These are phyloP conservation scores for Leucoagaricus sp. DNA, from an alignment of 1,284 basidiomycete species.

Conservation along the genomic window DNA sequence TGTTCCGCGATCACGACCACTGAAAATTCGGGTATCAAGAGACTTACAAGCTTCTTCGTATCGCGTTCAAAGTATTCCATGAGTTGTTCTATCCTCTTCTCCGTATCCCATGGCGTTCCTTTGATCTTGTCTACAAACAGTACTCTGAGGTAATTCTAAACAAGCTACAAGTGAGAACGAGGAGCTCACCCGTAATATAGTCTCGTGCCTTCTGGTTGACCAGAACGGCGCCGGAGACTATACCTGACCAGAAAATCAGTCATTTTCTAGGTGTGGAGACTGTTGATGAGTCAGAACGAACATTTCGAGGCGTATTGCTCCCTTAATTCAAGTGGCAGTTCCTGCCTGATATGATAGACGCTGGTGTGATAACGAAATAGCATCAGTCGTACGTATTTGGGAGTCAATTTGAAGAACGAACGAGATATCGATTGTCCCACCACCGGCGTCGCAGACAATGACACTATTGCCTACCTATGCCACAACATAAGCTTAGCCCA, in stretches of 20 bases:
- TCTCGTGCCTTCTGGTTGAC: not conserved
- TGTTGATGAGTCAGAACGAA: not conserved
- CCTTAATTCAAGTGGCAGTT: conserved; percentile 5
- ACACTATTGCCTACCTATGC: not conserved
- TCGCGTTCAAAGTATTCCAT: conserved; percentile 4
- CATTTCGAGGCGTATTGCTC: conserved; percentile 2
- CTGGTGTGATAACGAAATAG: not conserved
- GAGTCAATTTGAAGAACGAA: not conserved
- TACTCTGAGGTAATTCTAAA: not conserved
- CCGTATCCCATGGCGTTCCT: conserved; percentile 2
- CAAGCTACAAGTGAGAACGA: not conserved
- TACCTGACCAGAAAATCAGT: not conserved
- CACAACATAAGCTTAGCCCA: too few species aligned
- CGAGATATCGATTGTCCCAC: conserved; percentile 10
- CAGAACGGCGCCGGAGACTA: conserved; percentile 6
- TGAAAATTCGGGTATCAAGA: not conserved
- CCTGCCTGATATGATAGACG: not conserved
- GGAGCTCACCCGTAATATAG: not conserved
- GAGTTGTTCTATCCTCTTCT: not conserved
- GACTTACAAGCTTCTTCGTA: conserved; percentile 7
- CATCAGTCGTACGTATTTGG: not conserved
- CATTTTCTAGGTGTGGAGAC: not conserved
- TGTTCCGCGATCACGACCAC: not conserved
- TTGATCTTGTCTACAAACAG: not conserved
- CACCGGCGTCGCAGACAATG: conserved; percentile 8